A percentile compares a stretch with the other conserved stretches of the same genome.
These are phyloP conservation scores for Neurospora sp. DNA, from an alignment of 495 filamentous ascomycete genomes.

Conservation along the genomic window DNA sequence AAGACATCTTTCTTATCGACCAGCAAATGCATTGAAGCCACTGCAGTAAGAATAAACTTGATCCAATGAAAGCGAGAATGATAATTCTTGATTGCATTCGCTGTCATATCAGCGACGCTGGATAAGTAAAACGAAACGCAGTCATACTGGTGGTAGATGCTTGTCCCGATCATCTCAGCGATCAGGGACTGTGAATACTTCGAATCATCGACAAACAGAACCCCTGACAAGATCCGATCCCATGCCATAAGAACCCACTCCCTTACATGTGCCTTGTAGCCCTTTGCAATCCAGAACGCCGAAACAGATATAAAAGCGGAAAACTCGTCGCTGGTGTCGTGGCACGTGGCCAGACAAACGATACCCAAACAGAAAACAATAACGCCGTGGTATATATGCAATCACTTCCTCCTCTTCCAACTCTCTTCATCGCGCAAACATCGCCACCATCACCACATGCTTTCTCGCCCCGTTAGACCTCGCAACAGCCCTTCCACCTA, in stretches of 20 bases:
- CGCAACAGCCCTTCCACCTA: too few relatives aligned
- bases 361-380: not conserved
- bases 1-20: too few relatives aligned
- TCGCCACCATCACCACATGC: too few relatives aligned
- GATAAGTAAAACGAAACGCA: not conserved
- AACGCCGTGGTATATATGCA: not conserved
- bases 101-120: not conserved
- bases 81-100: not conserved
- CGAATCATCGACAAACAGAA: not conserved
- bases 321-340: not conserved
- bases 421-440: not conserved
- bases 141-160: not conserved
- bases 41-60: not conserved
- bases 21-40: too few relatives aligned
- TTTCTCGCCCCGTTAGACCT: too few relatives aligned
- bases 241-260: not conserved
- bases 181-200: not conserved
- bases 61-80: not conserved
- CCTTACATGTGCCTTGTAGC: not conserved
- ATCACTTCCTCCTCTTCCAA: not conserved
- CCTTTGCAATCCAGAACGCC: not conserved
- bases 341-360: not conserved
- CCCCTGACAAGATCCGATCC: not conserved
- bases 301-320: not conserved
- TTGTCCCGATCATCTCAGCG: not conserved